Percentiles rank a stretch among this genome's conserved stretches.
phyloP scores from a whole-genome alignment of 768 basidiomycete genomes.

The Trametes gibbosa region DNA sequence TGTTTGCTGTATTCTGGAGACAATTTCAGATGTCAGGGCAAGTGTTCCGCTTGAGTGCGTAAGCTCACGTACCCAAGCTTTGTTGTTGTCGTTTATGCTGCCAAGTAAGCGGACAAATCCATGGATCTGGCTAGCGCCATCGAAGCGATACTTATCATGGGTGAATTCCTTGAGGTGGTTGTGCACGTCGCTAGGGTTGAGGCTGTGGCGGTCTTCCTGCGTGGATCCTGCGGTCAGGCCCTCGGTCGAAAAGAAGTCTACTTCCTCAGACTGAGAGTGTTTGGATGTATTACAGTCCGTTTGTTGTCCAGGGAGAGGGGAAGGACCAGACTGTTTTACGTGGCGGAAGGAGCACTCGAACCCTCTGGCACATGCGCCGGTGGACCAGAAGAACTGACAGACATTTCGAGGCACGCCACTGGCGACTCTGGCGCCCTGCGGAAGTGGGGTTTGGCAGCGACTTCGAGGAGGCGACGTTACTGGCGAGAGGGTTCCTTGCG shows the following conservation, averaged over 20 bases:
- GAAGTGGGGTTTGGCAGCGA: constrained; percentile 3
- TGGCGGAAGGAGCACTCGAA: constrained; percentile 31
- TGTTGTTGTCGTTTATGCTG: constrained; percentile 16
- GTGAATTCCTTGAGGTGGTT: constrained; percentile 43
- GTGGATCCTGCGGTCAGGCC: not conserved
- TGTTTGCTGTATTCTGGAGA: constrained; percentile 42
- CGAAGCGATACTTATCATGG: constrained; percentile 43
- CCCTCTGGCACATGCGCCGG: constrained; percentile 24
- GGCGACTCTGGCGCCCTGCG: not conserved
- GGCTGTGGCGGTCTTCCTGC: constrained; percentile 3
- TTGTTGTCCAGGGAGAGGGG: not conserved
- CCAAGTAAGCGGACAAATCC: constrained; percentile 33
- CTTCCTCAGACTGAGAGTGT: not conserved
- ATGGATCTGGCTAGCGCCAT: constrained; percentile 41
- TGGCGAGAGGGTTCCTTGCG: constrained; percentile 1
- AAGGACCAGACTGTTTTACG: not conserved
- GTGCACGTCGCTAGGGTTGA: constrained; percentile 49
- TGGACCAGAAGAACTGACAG: constrained; percentile 29
- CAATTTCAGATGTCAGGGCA: not conserved
- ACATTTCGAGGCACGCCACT: constrained; percentile 22
- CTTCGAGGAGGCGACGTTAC: not conserved
- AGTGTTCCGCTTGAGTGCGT: not conserved
- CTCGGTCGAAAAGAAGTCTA: constrained; percentile 10
- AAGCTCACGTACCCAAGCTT: constrained; percentile 18
- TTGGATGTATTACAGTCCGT: not conserved